Evolutionary conservation across 345 rosid genomes (phyloP).

Genomic region (Gossypium stocksii): DNA sequence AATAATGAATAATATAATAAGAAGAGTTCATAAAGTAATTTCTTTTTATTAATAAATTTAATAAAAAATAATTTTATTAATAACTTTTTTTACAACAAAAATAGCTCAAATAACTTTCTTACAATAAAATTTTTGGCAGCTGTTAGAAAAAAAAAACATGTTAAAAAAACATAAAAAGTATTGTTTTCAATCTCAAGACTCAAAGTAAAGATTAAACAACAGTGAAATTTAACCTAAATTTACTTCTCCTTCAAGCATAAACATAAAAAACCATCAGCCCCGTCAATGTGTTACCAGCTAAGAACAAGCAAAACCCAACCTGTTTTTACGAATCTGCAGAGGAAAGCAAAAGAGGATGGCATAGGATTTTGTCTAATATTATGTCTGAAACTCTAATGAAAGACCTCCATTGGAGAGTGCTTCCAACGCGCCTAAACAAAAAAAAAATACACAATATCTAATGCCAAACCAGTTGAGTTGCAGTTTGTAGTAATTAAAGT

Average conservation of each 20-base stretch:
- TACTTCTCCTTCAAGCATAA: no score
- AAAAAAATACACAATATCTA: background rate
- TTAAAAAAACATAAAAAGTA: no score
- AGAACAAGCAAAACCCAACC: background rate
- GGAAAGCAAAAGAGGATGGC: background rate
- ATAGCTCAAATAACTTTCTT: no score
- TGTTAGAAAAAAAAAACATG: no score
- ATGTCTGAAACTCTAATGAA: background rate
- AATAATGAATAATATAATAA: accelerated
- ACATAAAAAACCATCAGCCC: background rate
- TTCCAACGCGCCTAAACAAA: background rate
- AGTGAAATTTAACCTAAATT: no score
- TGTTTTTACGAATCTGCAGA: background rate
- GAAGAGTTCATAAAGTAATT: no score
- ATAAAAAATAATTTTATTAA: no score
- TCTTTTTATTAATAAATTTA: no score
- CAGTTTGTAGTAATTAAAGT: background rate
- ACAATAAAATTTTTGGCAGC: no score
- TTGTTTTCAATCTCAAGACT: no score
- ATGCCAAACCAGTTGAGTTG: background rate
- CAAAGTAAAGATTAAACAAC: no score
- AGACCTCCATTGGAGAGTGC: background rate
- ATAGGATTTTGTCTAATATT: background rate
- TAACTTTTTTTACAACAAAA: no score
- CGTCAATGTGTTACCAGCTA: background rate